These are phyloP conservation scores for Nowakowskiella sp. DNA, from an alignment of 192 early-diverging fungal genomes.

Conservation along the genomic window DNA sequence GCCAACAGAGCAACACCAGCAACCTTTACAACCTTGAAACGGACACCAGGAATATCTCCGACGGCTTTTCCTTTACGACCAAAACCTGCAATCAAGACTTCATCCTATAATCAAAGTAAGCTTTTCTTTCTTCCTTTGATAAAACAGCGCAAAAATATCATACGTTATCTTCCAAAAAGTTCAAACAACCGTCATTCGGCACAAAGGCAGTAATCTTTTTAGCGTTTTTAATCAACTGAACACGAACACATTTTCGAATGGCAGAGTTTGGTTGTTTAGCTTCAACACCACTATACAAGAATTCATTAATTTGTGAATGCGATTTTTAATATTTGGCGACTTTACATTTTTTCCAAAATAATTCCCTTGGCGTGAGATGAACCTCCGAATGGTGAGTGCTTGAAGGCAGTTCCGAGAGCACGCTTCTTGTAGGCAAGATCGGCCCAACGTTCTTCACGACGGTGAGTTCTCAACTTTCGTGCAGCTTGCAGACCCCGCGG, in stretches of 20 bases:
- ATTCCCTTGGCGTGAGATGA: conserved; percentile 99
- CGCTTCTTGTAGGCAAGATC: conserved; percentile 99
- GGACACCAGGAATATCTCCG: conserved; percentile 99
- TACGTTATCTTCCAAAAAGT: conserved; percentile 99
- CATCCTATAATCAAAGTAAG: conserved; percentile 48
- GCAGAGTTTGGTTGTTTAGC: conserved; percentile 99
- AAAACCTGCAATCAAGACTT: conserved; percentile 99
- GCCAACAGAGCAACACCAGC: conserved; percentile 98
- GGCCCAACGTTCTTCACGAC: conserved; percentile 97
- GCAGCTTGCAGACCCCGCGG: conserved; percentile 98
- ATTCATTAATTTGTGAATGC: conserved; percentile 4
- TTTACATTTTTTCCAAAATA: conserved; percentile 98
- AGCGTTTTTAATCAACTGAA: conserved; percentile 99
- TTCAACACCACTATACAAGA: conserved; percentile 87
- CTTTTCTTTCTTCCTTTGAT: background rate
- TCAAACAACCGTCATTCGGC: conserved; percentile 99
- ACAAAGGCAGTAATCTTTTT: conserved; percentile 99
- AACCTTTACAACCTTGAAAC: conserved; percentile 99
- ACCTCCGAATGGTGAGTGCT: conserved; percentile 97
- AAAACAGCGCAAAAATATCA: conserved; percentile 3
- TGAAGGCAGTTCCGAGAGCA: conserved; percentile 96
- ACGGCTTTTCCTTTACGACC: conserved; percentile 99
- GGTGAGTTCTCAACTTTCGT: conserved; percentile 94
- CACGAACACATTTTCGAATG: conserved; percentile 99
- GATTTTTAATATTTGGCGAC: conserved; percentile 1